phyloP scores from a whole-genome alignment of 208 protist species.

The Acanthamoeba lenticulata region DNA sequence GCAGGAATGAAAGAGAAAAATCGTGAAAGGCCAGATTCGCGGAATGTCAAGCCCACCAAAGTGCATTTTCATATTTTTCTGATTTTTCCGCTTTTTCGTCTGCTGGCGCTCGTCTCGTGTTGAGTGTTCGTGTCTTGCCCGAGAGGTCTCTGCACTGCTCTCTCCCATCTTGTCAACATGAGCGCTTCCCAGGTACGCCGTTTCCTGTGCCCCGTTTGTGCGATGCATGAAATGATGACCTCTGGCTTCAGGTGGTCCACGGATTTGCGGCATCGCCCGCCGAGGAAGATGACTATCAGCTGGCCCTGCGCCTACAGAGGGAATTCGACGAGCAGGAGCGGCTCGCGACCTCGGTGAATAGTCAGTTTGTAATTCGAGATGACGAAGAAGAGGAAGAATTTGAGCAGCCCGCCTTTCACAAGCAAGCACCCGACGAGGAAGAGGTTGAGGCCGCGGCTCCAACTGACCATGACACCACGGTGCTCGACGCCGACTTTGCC shows the following conservation, averaged over 20 bases:
- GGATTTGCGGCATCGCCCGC: background rate
- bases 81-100: no score
- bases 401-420: background rate
- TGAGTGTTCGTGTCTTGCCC: no score
- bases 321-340: constrained; percentile 30
- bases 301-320: constrained; percentile 5
- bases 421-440: background rate
- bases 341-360: background rate
- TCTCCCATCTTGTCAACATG: no score
- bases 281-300: constrained; percentile 16
- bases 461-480: background rate
- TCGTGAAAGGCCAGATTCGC: no score
- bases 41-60: no score
- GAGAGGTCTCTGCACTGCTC: no score
- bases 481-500: constrained; percentile 39
- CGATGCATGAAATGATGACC: background rate
- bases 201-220: no score
- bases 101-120: no score
- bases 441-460: background rate
- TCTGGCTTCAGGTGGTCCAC: background rate
- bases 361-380: background rate
- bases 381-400: background rate
- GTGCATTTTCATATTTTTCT: no score
- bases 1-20: no score
- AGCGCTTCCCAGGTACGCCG: no score